Base-by-base conservation (phyloP, 2,329 filamentous ascomycete species). In the Cercospora berteroae region DNA sequence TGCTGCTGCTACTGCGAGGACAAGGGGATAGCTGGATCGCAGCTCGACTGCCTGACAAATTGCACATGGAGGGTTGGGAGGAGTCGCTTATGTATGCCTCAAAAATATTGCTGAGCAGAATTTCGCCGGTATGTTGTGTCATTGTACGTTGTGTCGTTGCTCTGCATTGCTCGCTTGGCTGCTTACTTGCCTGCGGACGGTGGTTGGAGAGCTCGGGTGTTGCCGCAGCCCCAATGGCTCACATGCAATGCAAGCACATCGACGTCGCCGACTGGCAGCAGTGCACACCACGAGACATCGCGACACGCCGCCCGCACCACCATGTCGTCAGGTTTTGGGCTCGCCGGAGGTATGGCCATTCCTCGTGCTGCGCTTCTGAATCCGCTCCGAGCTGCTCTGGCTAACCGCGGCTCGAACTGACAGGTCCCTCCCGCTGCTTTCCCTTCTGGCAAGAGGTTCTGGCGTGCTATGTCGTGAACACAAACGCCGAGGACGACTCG, bases 401-500 rank as follows among this genome's bases (percentile, higher is more conserved):
- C 16, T 39, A 18, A 25, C 44, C 67, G 20, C 20, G 16, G 36
- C 60, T 62, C 58, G 61, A 68, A 55, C 25, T 69, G 23, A 68
- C 76, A 90, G 88, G 88, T 77, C 86, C 87, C 73, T 86, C 85
- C 76, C 92, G 94, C 81, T 99, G 95, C 89, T 98, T 97, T 85
- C 92, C 94, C 79, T 99, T 97, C 88, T 99, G 95, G 95, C 95
- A 99, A 84, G 95, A 99, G 83, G 89, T 98, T 73, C 91, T 99
- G 79, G 93, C 93, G 77, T 99, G 95, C 88, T 99, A 99, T 81
- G 93, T 97, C 69, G 89, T 97, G 79, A 98, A 98, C 84, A 93
- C 93, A 65, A 87, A 86, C 72, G 83, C 89, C 71, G 91, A 94
- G 63, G 84, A 90, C 72, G 91, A 94, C 65, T 87, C 88, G 16